These are phyloP conservation scores for Petunia axillaris DNA, from an alignment of 257 asterid species.

Conservation along the genomic window DNA sequence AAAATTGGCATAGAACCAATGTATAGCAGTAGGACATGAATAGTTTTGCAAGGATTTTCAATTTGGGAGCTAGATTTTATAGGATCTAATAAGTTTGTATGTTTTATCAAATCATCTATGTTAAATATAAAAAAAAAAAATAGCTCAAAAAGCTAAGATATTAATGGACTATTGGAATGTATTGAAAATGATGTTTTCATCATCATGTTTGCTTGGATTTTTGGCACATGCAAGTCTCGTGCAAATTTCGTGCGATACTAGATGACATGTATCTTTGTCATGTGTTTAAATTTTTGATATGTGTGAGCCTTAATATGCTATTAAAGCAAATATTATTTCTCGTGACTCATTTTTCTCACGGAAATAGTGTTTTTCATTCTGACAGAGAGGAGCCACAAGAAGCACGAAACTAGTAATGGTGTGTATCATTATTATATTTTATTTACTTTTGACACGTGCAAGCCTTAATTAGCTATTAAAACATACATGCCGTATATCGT, in stretches of 20 bases:
- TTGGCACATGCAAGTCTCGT: background rate
- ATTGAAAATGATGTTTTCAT: background rate
- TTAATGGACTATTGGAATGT: background rate
- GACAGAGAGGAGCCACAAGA: too few relatives aligned
- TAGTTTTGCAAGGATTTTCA: background rate
- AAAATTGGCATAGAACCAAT: background rate
- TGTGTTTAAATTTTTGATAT: too few relatives aligned
- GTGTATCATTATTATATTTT: background rate
- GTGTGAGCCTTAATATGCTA: too few relatives aligned
- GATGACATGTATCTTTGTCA: too few relatives aligned
- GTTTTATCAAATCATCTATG: background rate
- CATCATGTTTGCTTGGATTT: background rate
- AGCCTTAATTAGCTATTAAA: background rate
- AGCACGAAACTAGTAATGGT: too few relatives aligned
- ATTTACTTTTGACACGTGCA: background rate
- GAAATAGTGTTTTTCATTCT: too few relatives aligned
- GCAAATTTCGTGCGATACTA: too few relatives aligned
- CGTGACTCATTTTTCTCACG: too few relatives aligned
- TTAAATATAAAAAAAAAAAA: background rate
- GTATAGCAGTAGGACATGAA: too few relatives aligned
- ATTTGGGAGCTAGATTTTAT: background rate
- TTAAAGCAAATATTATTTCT: too few relatives aligned
- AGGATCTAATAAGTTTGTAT: background rate
- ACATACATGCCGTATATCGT: background rate
- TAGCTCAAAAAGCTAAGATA: background rate